Percentiles rank a stretch among this genome's conserved stretches.
These are phyloP conservation scores for Candida tallmaniae DNA, from an alignment of 805 yeast species.

Conservation along the genomic window DNA sequence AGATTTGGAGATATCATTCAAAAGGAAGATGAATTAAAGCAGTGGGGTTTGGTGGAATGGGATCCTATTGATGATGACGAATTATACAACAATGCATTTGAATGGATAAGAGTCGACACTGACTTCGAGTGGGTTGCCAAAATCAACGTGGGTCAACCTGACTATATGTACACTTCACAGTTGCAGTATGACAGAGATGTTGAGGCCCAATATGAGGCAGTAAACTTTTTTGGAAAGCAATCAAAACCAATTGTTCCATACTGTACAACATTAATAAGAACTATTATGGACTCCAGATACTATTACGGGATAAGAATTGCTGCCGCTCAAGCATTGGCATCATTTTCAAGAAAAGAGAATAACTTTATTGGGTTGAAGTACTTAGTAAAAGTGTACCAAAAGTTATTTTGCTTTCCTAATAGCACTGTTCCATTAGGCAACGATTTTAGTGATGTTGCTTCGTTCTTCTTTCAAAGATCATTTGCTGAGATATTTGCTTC, in stretches of 20 bases:
- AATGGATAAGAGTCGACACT: constrained; percentile 97
- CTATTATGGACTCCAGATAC: constrained; percentile 78
- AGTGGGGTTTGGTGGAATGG: constrained; percentile 76
- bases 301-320: constrained; percentile 85
- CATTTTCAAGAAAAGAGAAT: constrained; percentile 55
- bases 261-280: constrained; percentile 73
- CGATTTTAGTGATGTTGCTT: constrained; percentile 68
- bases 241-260: constrained; percentile 58
- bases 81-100: constrained; percentile 81
- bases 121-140: constrained; percentile 96
- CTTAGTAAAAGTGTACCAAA: constrained; percentile 63
- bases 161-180: constrained; percentile 92
- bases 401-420: constrained; percentile 66
- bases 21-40: constrained; percentile 51
- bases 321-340: constrained; percentile 77
- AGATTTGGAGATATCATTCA: constrained; percentile 73
- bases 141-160: constrained; percentile 80
- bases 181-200: constrained; percentile 93
- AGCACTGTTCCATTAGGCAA: constrained; percentile 69
- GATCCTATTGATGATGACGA: constrained; percentile 63
- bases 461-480: constrained; percentile 64
- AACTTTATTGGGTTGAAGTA: constrained; percentile 72
- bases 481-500: constrained; percentile 59
- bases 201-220: constrained; percentile 88
- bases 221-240: constrained; percentile 61